A percentile compares a stretch with the other conserved stretches of the same genome.
Evolutionary conservation across 306 rosid species (phyloP).

Genomic region (Prunus salicina): DNA sequence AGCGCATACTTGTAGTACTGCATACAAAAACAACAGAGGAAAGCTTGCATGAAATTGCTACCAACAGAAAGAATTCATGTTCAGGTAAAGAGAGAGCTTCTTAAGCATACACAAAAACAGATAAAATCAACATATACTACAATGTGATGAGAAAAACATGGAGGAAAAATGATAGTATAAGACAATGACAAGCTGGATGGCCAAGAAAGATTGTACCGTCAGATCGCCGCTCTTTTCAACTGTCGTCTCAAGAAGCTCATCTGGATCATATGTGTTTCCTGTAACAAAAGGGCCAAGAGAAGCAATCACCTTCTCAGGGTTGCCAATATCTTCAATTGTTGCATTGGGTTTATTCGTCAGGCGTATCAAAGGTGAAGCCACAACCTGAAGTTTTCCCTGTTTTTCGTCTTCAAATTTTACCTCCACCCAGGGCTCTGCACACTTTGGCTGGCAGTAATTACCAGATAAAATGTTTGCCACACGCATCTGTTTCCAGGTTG

Average conservation of each 20-base stretch:
- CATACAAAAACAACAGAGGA: slow-evolving; percentile 18
- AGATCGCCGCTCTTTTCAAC: slow-evolving; percentile 80
- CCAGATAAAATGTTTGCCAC: slow-evolving; percentile 96
- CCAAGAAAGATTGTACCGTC: slow-evolving; percentile 44
- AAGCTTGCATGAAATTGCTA: slow-evolving; percentile 2
- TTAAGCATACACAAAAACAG: not conserved
- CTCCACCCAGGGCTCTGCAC: slow-evolving; percentile 99
- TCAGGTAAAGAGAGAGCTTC: not conserved
- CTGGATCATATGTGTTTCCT: slow-evolving; percentile 79
- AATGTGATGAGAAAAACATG: too few relatives aligned
- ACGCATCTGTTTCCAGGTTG: slow-evolving; percentile 86
- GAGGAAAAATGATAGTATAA: too few relatives aligned
- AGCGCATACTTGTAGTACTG: slow-evolving; percentile 87
- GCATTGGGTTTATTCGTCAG: slow-evolving; percentile 90
- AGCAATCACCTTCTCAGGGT: slow-evolving; percentile 86
- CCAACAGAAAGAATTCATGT: not conserved
- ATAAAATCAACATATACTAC: too few relatives aligned
- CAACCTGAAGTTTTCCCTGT: slow-evolving; percentile 88
- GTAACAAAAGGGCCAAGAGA: slow-evolving; percentile 97
- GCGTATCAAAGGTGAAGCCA: slow-evolving; percentile 90
- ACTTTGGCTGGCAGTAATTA: slow-evolving; percentile 95
- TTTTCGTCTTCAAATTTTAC: slow-evolving; percentile 92
- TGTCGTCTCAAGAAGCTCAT: slow-evolving; percentile 75
- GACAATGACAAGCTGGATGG: too few relatives aligned
- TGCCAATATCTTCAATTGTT: slow-evolving; percentile 86